These are phyloP conservation scores for Narthecium ossifragum DNA, from an alignment of 106 monocot species.

Conservation along the genomic window DNA sequence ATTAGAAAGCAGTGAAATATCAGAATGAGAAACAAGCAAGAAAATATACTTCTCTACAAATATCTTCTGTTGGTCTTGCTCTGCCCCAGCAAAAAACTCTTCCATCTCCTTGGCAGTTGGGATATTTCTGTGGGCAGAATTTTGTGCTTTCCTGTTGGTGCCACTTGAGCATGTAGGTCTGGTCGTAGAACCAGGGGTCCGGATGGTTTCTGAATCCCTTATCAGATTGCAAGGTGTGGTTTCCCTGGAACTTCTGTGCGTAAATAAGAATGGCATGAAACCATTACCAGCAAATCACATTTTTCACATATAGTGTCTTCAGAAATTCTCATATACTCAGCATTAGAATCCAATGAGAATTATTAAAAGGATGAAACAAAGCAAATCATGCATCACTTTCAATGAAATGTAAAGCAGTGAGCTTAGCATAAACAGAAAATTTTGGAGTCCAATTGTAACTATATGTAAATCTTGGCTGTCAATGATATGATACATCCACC, in stretches of 20 bases:
- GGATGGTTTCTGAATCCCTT: constrained; percentile 36
- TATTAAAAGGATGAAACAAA: too few species aligned
- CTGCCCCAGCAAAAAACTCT: constrained; percentile 69
- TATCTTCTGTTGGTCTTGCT: constrained; percentile 43
- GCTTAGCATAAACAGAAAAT: too few species aligned
- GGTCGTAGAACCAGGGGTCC: constrained; percentile 64
- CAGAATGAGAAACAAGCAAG: not conserved
- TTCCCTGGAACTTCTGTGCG: constrained; percentile 54
- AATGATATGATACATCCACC: too few species aligned
- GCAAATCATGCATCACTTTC: too few species aligned
- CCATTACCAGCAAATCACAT: too few species aligned
- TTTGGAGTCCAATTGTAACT: too few species aligned
- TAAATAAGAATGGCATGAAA: too few species aligned
- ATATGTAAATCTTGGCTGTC: too few species aligned
- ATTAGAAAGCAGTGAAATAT: not conserved
- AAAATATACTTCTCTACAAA: constrained; percentile 63
- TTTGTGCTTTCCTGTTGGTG: constrained; percentile 16
- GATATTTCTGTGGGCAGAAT: constrained; percentile 9
- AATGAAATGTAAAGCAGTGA: too few species aligned
- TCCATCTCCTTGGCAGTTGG: constrained; percentile 64
- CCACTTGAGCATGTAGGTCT: constrained; percentile 19
- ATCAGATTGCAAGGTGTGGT: constrained; percentile 73
- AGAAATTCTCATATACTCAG: too few species aligned
- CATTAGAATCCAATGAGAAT: too few species aligned
- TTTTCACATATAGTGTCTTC: too few species aligned